A percentile compares a stretch with the other conserved stretches of the same genome.
These are phyloP conservation scores for Neurospora sp. DNA, from an alignment of 495 filamentous ascomycete species.

Conservation along the genomic window DNA sequence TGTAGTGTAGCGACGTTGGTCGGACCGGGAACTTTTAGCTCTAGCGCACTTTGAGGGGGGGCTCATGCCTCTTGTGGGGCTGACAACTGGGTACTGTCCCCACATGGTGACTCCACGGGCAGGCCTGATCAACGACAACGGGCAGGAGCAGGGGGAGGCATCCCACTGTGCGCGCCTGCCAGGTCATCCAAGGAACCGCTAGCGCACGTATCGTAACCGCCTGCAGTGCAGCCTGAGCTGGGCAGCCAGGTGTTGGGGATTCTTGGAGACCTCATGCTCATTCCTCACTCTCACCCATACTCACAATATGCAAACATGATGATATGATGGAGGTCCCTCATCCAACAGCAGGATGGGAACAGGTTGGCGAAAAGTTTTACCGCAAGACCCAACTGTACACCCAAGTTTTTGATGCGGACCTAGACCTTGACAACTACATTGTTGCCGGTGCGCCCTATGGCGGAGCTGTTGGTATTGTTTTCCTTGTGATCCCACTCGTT, in stretches of 20 bases:
- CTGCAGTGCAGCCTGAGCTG: not conserved
- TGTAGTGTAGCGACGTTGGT: not conserved
- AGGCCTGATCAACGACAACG: not conserved
- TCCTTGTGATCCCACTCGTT: not conserved
- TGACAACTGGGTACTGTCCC: not conserved
- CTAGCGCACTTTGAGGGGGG: not conserved
- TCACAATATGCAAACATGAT: slow-evolving; percentile 26
- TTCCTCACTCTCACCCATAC: slow-evolving; percentile 84
- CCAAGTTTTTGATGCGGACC: slow-evolving; percentile 78
- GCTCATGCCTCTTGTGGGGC: not conserved
- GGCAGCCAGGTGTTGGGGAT: slow-evolving; percentile 7
- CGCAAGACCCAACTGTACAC: slow-evolving; percentile 89
- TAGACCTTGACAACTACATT: slow-evolving; percentile 92
- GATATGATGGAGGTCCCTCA: slow-evolving; percentile 38
- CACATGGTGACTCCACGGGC: not conserved
- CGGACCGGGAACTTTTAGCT: not conserved
- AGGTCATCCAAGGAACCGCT: not conserved
- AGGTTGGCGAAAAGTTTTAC: slow-evolving; percentile 84
- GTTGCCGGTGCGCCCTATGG: slow-evolving; percentile 89
- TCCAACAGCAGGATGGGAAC: slow-evolving; percentile 89
- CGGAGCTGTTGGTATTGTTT: slow-evolving; percentile 68
- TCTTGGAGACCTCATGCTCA: slow-evolving; percentile 72
- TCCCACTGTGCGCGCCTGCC: not conserved
- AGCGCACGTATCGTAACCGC: not conserved
- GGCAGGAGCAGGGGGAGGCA: not conserved